Base-by-base conservation (phyloP, 768 basidiomycete species). In the Fomitopsis pulvina region DNA sequence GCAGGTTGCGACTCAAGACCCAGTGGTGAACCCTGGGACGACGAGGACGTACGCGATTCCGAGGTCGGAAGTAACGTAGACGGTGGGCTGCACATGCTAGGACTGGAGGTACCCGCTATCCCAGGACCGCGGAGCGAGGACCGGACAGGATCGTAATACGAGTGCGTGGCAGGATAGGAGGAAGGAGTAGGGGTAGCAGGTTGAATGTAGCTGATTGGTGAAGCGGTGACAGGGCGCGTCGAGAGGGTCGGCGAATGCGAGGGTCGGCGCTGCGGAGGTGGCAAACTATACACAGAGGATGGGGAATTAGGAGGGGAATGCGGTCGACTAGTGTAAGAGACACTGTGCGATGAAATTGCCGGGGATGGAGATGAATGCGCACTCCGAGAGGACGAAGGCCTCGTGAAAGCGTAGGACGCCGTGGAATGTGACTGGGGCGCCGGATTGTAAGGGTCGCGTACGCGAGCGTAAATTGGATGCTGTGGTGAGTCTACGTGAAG, bases 221-320 rank as follows among this genome's bases (percentile, higher is more conserved):
- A 52, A 25, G 51, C 39, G 29, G 45, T 10, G 41, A 41, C 26
- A 2, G 45, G 51, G 14, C 45, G 51, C 7, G 29, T 22, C 4
- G 51, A 47, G 20, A 52, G 29, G n/a, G 29, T 24, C 2, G 51
- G 51, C 5, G 51, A 52, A 25, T 41, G 45, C 5, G 51, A 52
- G 2, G 45, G 51, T 10, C 47, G 51, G 20, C 51, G 27, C 45
- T 39, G 51, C 3, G 41, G 39, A n/a, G 20, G 26, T 4, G 51
- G 34, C 3, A 47, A 45, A 39, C 45, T 41, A 24, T 47, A 47
- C 22, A 25, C 20, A 8, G 51, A 47, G 29, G 39, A 27, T n/a
- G 51, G 45, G 4, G 51, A 39, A 28, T 48, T 22, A 45, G 43
- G 12, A 20, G 55, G 55, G 16, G 55, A 55, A 6, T 54, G 57